Conservation (phyloP, 345 rosid genomes). For the Populus davidiana region DNA sequence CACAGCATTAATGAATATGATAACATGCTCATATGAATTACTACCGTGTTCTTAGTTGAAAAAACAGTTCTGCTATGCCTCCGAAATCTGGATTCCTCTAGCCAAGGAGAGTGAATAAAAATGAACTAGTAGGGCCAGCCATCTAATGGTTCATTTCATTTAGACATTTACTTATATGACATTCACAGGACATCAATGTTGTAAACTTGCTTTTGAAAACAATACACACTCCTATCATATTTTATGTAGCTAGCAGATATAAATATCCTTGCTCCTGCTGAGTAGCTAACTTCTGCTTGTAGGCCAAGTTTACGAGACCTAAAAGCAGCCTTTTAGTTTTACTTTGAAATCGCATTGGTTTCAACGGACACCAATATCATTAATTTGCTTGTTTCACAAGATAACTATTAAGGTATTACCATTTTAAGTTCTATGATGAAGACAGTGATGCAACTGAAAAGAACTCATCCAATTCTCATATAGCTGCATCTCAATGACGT, state of each 20-base stretch:
- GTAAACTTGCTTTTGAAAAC: background rate
- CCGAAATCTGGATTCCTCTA: background rate
- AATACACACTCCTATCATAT: background rate
- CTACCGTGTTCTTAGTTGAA: background rate
- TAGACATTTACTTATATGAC: background rate
- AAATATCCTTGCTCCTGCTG: background rate
- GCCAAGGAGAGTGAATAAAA: background rate
- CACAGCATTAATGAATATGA: background rate
- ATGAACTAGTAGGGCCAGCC: background rate
- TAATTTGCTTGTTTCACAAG: background rate
- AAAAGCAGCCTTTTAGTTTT: background rate
- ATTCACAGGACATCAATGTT: background rate
- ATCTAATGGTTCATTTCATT: constrained; percentile 5
- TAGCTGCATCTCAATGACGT: background rate
- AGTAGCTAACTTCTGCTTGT: background rate
- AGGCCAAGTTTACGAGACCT: background rate
- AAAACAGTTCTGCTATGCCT: background rate
- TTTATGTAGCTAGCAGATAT: background rate
- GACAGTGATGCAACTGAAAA: background rate
- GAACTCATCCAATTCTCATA: background rate
- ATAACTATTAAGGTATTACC: background rate
- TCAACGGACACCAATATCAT: background rate
- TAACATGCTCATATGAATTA: background rate
- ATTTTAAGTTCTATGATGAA: background rate
- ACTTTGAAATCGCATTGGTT: background rate